phyloP scores from a whole-genome alignment of 305 asterid species.

The Fraxinus velutina region DNA sequence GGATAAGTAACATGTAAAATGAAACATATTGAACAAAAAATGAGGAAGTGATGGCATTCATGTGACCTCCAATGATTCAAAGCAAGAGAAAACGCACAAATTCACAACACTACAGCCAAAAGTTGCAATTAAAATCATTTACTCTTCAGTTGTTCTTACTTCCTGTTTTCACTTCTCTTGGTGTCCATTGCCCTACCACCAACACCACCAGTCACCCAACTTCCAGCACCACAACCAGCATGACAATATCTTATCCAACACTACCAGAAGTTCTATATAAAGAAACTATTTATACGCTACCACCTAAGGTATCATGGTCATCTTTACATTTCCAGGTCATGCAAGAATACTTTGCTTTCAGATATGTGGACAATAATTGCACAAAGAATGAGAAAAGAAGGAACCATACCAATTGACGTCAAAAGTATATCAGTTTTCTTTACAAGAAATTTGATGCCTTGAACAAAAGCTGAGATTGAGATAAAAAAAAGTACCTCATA shows the following conservation, averaged over 20 bases:
- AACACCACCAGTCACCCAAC: neutral
- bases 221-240: neutral
- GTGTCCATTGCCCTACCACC: neutral
- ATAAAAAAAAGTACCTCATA: conserved; percentile 68
- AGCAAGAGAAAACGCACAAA: neutral
- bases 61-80: neutral
- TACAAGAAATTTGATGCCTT: neutral
- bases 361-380: neutral
- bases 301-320: neutral
- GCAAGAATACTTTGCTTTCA: neutral
- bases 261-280: neutral
- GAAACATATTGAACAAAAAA: conserved; percentile 16
- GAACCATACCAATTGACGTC: neutral
- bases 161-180: neutral
- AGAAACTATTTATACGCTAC: neutral
- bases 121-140: neutral
- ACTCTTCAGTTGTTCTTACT: neutral
- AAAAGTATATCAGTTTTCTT: neutral
- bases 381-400: neutral
- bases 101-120: neutral
- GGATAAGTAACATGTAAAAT: conserved; percentile 20
- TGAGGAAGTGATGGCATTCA: neutral
- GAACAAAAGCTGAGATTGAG: conserved; percentile 8
- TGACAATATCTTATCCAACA: neutral
- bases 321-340: neutral